phyloP scores from a whole-genome alignment of 306 rosid species.

The Sindora glabra region DNA sequence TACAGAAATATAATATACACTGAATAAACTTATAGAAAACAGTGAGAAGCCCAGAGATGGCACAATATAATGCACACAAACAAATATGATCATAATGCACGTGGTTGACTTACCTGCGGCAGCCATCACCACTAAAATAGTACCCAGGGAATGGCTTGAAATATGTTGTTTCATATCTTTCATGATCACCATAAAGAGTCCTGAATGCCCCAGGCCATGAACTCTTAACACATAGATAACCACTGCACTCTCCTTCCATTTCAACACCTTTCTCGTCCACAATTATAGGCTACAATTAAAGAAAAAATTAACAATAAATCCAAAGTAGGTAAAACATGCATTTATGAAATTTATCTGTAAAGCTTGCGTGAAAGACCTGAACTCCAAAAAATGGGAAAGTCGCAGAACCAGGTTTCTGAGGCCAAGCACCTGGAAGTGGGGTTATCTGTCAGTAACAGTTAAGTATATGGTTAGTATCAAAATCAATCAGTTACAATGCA shows the following conservation, averaged over 20 bases:
- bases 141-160: conserved; percentile 93
- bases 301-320: neutral
- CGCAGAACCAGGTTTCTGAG: conserved; percentile 98
- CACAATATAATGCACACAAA: neutral
- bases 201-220: conserved; percentile 99
- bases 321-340: conserved; percentile 9
- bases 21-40: conserved; percentile 1
- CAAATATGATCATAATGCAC: conserved; percentile 2
- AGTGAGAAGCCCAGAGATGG: neutral
- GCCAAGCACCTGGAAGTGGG: conserved; percentile 98
- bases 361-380: conserved; percentile 46
- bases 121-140: conserved; percentile 98
- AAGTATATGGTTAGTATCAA: conserved; percentile 10
- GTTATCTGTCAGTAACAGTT: conserved; percentile 68
- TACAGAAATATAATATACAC: neutral
- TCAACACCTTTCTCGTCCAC: conserved; percentile 95
- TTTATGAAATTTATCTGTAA: too few species aligned
- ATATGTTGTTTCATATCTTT: conserved; percentile 94
- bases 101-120: conserved; percentile 57
- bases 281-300: conserved; percentile 59
- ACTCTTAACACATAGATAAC: conserved; percentile 75
- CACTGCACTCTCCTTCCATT: conserved; percentile 89
- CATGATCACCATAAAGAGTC: conserved; percentile 92
- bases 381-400: conserved; percentile 98
- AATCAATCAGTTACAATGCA: neutral